Conservation (phyloP, 164 flowering plant species). For the Sextonia rubra region DNA sequence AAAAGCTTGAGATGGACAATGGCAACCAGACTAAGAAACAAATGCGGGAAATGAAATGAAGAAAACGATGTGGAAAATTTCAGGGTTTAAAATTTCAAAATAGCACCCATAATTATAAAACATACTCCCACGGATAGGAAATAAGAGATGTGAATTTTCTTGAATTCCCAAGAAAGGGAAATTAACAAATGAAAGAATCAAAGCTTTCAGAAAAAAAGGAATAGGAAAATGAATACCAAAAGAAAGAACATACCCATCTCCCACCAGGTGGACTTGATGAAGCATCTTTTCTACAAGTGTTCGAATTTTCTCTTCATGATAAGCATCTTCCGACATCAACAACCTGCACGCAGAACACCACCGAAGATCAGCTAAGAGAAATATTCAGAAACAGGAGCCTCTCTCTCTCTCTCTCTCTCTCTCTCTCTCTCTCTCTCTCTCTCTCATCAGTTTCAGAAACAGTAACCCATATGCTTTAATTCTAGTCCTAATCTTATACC, state of each 20-base stretch:
- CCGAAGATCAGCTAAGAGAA: not conserved
- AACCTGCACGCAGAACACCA: conserved; percentile 38
- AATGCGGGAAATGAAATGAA: not conserved
- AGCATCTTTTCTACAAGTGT: conserved; percentile 45
- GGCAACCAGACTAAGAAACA: not conserved
- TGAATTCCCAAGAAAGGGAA: not conserved
- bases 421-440: too few relatives aligned
- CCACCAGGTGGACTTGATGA: conserved; percentile 56
- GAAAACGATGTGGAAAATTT: not conserved
- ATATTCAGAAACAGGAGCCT: too few relatives aligned
- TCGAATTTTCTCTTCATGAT: conserved; percentile 47
- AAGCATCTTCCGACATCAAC: conserved; percentile 62
- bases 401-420: too few relatives aligned
- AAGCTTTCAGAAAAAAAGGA: not conserved
- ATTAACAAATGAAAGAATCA: not conserved
- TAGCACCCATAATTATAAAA: not conserved
- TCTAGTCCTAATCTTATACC: not conserved
- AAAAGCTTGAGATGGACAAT: not conserved
- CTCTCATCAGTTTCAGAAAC: not conserved
- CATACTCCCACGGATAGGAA: not conserved
- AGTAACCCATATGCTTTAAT: not conserved
- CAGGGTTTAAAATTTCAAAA: too few relatives aligned
- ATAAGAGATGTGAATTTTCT: not conserved
- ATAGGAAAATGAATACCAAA: not conserved
- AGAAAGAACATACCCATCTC: conserved; percentile 63